A percentile compares a stretch with the other conserved stretches of the same genome.
Conservation (phyloP, 2,329 filamentous ascomycete species). For the Calonectria hongkongensis region DNA sequence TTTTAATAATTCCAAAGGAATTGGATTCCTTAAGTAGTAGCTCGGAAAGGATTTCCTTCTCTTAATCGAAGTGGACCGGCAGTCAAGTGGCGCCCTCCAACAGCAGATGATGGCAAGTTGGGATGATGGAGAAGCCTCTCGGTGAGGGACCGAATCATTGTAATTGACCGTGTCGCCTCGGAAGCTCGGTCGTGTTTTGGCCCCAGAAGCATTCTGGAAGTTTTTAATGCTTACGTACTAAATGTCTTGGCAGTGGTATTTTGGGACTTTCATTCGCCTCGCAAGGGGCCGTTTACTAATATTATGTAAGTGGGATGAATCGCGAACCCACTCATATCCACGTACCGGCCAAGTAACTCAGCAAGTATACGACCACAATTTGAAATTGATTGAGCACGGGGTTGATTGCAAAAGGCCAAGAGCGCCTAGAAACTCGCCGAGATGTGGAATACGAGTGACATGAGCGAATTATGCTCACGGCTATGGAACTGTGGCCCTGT, state of each 20-base stretch:
- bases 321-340: slow-evolving; percentile 16
- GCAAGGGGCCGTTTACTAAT: slow-evolving; percentile 14
- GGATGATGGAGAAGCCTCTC: slow-evolving; percentile 1
- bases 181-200: not conserved
- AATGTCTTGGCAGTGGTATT: slow-evolving; percentile 9
- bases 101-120: slow-evolving; percentile 16
- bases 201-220: slow-evolving; percentile 10
- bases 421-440: not conserved
- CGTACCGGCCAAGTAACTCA: not conserved
- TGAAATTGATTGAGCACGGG: slow-evolving; percentile 9
- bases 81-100: slow-evolving; percentile 2
- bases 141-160: slow-evolving; percentile 1
- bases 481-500: not conserved
- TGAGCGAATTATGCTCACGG: slow-evolving; percentile 2
- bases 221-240: slow-evolving; percentile 26
- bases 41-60: slow-evolving; percentile 2
- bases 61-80: not conserved
- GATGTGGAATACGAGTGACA: slow-evolving; percentile 9
- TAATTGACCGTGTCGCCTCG: slow-evolving; percentile 7
- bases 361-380: slow-evolving; percentile 24
- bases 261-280: slow-evolving; percentile 10
- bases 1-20: slow-evolving; percentile 15
- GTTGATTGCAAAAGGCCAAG: slow-evolving; percentile 4
- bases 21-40: slow-evolving; percentile 2
- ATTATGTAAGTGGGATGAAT: slow-evolving; percentile 11